Base-by-base conservation (phyloP, 345 rosid genomes). In the Heritiera littoralis region DNA sequence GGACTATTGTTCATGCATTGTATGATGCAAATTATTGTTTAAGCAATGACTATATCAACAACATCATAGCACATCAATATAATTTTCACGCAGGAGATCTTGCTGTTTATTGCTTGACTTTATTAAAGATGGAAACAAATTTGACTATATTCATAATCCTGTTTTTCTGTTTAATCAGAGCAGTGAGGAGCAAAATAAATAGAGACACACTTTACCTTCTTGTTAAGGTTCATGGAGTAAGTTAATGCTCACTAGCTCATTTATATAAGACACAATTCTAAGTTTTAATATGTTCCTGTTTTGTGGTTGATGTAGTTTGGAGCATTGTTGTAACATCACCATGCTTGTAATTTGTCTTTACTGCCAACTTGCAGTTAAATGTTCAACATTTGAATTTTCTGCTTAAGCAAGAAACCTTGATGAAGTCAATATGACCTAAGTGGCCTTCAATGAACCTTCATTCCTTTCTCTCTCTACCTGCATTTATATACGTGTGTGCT, bases 121-220 rank as follows among this genome's bases (percentile, higher is more conserved):
- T 75, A 71, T 61, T 46, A 18, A 75, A 58, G 4, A 46, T 7
- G 69, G 54, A 61, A 75, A 75, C 43, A 28, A 46, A 45, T 4
- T 20, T n/a, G 23, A 46, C 59, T 48, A 18, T 46, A 20, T 32
- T 23, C 51, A 46, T 54, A 49, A 52, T 48, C 28, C 58, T 17
- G 13, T 35, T 70, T 72, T 51, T 77, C 72, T 76, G 71, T 71
- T 77, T 35, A 79, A 78, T 82, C 88, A 91, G 93, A 80, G 92
- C 93, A 56, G 89, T 90, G 83, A 91, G 95, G 82, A 78, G 86
- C 80, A 91, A 90, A 86, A 48, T 90, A 76, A 89, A 86, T 82
- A 84, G 81, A 79, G 89, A 86, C 82, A 91, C 85, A 1, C 90
- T 91, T 72, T 87, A 91, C 85, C 92, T 91, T 83, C 93, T 91